Evolutionary conservation across 208 protist genomes (phyloP), one percentile per base, ranked within the genome.

Genomic region (Phytomonas francai): DNA sequence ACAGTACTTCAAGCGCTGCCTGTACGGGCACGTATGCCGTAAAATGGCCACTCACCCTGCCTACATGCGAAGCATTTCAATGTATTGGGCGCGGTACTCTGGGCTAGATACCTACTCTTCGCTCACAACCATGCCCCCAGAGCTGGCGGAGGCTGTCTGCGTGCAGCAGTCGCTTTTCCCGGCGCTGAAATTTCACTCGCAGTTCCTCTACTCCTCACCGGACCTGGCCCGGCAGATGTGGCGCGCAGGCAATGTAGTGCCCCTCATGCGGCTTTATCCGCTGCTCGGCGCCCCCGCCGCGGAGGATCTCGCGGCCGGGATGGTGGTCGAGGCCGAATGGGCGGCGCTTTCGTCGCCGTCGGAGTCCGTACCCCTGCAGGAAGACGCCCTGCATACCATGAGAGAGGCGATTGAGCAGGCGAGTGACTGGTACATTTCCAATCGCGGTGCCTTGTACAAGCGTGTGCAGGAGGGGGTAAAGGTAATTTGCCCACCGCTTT

Each of bases 241-340:
- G 88, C 72, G 87, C n/a, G 80, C 71, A 3, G 91, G 92, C 67
- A 76, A 71, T 39, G 83, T 91, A 16, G 67, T 94, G 16, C 91
- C 91, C n/a, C 84, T 96, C 30, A 76, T 94, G 73, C 82, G 86
- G 25, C 71, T 96, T 22, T 94, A 91, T 70, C 84, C 85, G 11
- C 63, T 86, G 28, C 76, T 93, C 32, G 91, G 91, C 12, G 75
- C 79, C 2, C 66, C 70, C 0, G 84, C 81, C 12, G 83, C 91
- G 12, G 88, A 96, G 68, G 87, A 96, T 68, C 73, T 94, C 2
- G 82, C 85, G 25, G 91, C 91, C 28, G 67, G 73, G 64, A 66
- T 96, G 74, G 74, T 93, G 56, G 79, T 92, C 22, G 91, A 96
- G 63, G 83, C 77, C 16, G 83, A 89, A 71, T 96, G 91, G 88